Conservation (phyloP, 768 basidiomycete species). For the Favolaschia claudopus region DNA sequence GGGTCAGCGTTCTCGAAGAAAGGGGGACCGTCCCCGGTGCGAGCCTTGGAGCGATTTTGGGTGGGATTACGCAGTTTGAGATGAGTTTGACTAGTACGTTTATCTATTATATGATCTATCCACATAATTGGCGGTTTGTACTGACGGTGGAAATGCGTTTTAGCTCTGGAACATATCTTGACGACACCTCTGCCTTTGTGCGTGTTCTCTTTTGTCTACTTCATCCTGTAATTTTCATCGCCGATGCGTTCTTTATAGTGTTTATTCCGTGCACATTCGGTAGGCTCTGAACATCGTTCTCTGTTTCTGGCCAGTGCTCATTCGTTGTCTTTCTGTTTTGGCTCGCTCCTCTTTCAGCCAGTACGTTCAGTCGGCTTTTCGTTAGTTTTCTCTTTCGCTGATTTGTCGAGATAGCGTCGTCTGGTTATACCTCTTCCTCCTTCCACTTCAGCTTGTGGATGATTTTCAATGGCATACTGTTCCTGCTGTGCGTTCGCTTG, state of each 20-base stretch:
- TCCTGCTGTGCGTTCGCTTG: slow-evolving; percentile 47
- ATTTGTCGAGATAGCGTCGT: slow-evolving; percentile 52
- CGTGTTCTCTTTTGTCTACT: slow-evolving; percentile 32
- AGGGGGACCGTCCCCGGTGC: slow-evolving; percentile 60
- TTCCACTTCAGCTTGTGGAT: slow-evolving; percentile 76
- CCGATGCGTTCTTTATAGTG: too few relatives aligned
- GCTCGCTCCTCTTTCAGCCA: slow-evolving; percentile 30
- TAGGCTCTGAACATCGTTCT: slow-evolving; percentile 19
- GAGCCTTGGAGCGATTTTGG: slow-evolving; percentile 44
- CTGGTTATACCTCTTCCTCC: slow-evolving; percentile 77
- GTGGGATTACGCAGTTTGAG: slow-evolving; percentile 59
- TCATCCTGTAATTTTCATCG: background rate
- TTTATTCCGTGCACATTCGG: slow-evolving; percentile 72
- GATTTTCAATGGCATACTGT: slow-evolving; percentile 72
- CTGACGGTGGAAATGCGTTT: too few relatives aligned
- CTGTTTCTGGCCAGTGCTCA: background rate
- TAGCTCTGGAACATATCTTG: slow-evolving; percentile 65
- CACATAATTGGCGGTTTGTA: too few relatives aligned
- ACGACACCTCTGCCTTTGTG: slow-evolving; percentile 74
- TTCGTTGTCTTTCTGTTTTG: background rate
- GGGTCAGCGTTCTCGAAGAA: slow-evolving; percentile 65
- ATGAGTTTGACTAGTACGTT: slow-evolving; percentile 56
- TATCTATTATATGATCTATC: too few relatives aligned
- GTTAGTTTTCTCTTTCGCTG: background rate
- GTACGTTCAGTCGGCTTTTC: slow-evolving; percentile 35